Base-by-base conservation (phyloP, 2,329 filamentous ascomycete species). In the Thielaviopsis cerberus region DNA sequence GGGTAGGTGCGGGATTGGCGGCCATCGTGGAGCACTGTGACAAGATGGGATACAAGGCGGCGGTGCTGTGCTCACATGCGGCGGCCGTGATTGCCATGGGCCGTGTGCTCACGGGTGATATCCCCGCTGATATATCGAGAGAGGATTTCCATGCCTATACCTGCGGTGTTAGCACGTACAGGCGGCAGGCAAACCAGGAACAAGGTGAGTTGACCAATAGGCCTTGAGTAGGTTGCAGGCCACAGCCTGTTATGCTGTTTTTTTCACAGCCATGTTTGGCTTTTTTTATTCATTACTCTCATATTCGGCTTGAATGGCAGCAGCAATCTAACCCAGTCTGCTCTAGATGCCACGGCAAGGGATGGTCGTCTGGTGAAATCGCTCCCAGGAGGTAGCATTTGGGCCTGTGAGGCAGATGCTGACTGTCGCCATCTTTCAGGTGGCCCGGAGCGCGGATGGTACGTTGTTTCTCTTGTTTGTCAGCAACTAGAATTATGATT, bases 361-460 rank as follows among this genome's bases (percentile, higher is more conserved):
- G 57, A 51, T 48, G 20, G 51, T 23, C 22, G 23, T 10, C 37
- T 11, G n/a, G 34, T 58, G 11, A 23, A 57, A 41, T n/a, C 17
- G 13, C 50, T 52, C 25, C 56, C 61, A 53, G 55, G 60, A 55
- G 74, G 76, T 25, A 88, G 88, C 41, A 85, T 84, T 26, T 98
- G 91, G 91, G 76, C 80, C 48, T 90, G 88, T 66, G 77, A 81
- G 61, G 67, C 79, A 57, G 91, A 95, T 71, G 88, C 88, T 17
- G 88, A 95, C 68, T 95, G 89, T 66, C 83, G 79, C 61, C 94
- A 91, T 70, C 73, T 97, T 63, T 80, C 76, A 57, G 77, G 78
- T 57, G 91, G 91, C 7, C 84, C 86, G 65, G 91, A 97, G 70
- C 77, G 90, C 72, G 89, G 89, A 67, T 97, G 91, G 89, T 92